Conservation (phyloP, 805 yeast species). For the Candida boleticola region DNA sequence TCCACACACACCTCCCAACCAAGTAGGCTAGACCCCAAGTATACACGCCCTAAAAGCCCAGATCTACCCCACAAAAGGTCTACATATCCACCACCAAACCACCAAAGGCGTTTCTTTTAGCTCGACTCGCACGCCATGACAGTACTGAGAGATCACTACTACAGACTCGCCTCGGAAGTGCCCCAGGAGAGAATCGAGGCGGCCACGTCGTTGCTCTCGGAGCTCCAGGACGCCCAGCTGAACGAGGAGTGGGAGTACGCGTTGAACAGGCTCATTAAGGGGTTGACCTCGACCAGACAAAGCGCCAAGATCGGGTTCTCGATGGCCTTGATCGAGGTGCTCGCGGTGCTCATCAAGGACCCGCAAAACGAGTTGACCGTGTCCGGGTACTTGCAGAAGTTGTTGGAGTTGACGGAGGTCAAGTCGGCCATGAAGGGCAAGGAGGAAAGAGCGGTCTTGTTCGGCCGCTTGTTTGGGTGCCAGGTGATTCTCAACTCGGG, state of each 20-base stretch:
- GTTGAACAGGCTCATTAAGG: constrained; percentile 71
- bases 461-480: constrained; percentile 83
- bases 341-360: constrained; percentile 32
- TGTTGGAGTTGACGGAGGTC: constrained; percentile 31
- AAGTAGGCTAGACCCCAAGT: no score
- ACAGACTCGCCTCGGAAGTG: constrained; percentile 71
- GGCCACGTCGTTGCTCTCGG: constrained; percentile 63
- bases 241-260: constrained; percentile 79
- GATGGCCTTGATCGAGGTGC: constrained; percentile 75
- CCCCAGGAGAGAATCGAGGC: constrained; percentile 70
- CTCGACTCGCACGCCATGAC: constrained; percentile 34
- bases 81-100: no score
- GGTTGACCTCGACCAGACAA: constrained; percentile 78
- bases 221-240: constrained; percentile 44
- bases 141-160: constrained; percentile 74
- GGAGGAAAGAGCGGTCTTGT: constrained; percentile 73
- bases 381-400: constrained; percentile 37
- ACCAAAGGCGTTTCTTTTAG: no score
- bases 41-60: no score
- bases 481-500: constrained; percentile 62
- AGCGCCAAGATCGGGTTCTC: constrained; percentile 87
- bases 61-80: no score
- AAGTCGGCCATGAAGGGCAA: constrained; percentile 61
- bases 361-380: constrained; percentile 30
- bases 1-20: no score